Evolutionary conservation across 176 grass and related monocot species (phyloP), one percentile per base, ranked within the genome.

Genomic region (Eragrostis curvula): DNA sequence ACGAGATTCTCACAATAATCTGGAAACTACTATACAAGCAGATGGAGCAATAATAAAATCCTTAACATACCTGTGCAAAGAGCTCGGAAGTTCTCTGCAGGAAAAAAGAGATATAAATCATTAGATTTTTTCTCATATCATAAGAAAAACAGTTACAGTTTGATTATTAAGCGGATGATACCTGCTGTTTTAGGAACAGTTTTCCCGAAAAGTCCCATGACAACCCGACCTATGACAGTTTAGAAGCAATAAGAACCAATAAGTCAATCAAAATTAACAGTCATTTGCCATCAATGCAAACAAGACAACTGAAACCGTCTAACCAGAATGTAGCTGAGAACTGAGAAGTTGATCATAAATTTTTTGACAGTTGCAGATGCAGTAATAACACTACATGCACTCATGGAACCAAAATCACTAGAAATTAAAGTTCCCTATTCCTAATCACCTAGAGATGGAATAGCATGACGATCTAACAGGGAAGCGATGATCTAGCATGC

Each of bases 151-250:
- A 42, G 18, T 17, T 30, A 75, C 12, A n/a, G 24, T 9, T 12
- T 43, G 9, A 88, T 43, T 30, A 15, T 23, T n/a, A 77, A 52
- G 62, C 9, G 32, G 20, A 89, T 13, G 15, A 36, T 93, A 99
- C 96, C 96, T 79, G 93, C 96, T 49, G 96, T 99, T 82, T 96
- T 99, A 62, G 96, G 96, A 63, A 99, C 96, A 58, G 96, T 83
- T 0, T 99, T 99, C 20, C 96, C 96, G 5, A 96, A 99, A 83
- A 99, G 89, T 49, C 96, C 96, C 73, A 99, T 99, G 68, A 96
- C 93, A 92, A 99, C 36, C 65, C 96, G 96, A 89, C 96, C 96
- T 97, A 52, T 70, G 44, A 61, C 1, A 88, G 41, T 74, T 45
- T 48, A 91, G n/a, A 81, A 67, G 41, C 14, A 12, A 52, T 66